Base-by-base conservation (phyloP, 331 rosid species). In the Quercus tomentella region DNA sequence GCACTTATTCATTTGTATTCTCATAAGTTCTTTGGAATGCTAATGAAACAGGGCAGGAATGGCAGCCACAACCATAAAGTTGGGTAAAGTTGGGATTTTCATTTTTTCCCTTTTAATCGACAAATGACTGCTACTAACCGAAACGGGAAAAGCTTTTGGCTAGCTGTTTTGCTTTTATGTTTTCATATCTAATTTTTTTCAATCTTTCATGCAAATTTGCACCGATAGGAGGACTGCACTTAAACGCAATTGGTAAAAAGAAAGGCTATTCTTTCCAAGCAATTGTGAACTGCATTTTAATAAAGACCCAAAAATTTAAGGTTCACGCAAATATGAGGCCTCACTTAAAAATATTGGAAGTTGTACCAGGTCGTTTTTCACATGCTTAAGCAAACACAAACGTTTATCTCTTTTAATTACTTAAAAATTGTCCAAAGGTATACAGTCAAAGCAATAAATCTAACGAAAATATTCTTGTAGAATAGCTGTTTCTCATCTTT, bases 401-500 rank as follows among this genome's bases (percentile, higher is more conserved):
- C 65, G 23, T 58, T 58, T 22, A 11, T 4, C 25, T 4, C 11
- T 22, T 58, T 26, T 9, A 21, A 9, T 58, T 22, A 10, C 65
- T 22, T 4, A 51, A 67, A 21, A 22, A 37, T 14, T 28, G 43
- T 23, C 57, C 57, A 68, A 68, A 31, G 58, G 43, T 31, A 31
- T 25, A 14, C 7, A 30, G 14, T 30, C 70, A 17, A 30, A 65
- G 43, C 14, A 30, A 65, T 30, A 11, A 8, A 58, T 26, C 25
- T 14, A 56, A 25, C 5, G 12, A 61, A n/a, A 31, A 49, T 0
- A 3, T 61, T 17, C 12, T 57, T 6, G 14, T 4, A 21, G 54
- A 56, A 69, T 43, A 17, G 72, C 77, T 41, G 26, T 73, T 72
- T 68, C 74, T 41, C 30, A 35, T 67, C 76, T 49, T 77, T 62